Conservation (phyloP, 2,329 filamentous ascomycete genomes). For the Leptographium lundbergii region DNA sequence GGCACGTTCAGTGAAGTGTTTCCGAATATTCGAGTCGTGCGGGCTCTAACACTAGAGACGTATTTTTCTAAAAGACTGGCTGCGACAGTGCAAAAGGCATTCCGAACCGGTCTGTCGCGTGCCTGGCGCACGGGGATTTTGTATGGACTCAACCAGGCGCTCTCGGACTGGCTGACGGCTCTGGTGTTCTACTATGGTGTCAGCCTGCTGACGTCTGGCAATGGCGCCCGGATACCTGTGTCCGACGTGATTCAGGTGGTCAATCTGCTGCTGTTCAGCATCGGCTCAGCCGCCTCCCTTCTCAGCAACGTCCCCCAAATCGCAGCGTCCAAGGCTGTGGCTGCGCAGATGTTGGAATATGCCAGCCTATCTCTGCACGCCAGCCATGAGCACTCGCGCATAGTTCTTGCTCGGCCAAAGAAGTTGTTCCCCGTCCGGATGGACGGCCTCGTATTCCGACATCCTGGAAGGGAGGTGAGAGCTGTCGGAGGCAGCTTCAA, state of each 20-base stretch:
- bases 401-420: conserved; percentile 12
- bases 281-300: conserved; percentile 58
- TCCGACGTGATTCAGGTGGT: conserved; percentile 61
- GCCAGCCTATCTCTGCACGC: conserved; percentile 41
- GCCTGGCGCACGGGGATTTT: conserved; percentile 56
- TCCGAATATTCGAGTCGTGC: conserved; percentile 65
- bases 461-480: conserved; percentile 34
- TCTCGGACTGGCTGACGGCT: conserved; percentile 59
- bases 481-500: not conserved
- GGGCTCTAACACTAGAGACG: conserved; percentile 58
- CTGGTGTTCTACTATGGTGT: conserved; percentile 77
- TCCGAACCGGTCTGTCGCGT: conserved; percentile 50
- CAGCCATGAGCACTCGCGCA: conserved; percentile 41
- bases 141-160: conserved; percentile 66
- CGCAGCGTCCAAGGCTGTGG: conserved; percentile 58
- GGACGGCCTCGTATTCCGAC: conserved; percentile 54
- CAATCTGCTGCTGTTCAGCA: conserved; percentile 71
- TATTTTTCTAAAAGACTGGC: conserved; percentile 57
- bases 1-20: conserved; percentile 64
- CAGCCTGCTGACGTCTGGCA: conserved; percentile 39
- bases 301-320: conserved; percentile 71
- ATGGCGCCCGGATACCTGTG: conserved; percentile 11
- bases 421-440: conserved; percentile 35
- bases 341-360: conserved; percentile 58
- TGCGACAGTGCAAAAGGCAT: conserved; percentile 34